A percentile compares a stretch with the other conserved stretches of the same genome.
Conservation (phyloP, 257 asterid species). For the Nicotiana attenuata region DNA sequence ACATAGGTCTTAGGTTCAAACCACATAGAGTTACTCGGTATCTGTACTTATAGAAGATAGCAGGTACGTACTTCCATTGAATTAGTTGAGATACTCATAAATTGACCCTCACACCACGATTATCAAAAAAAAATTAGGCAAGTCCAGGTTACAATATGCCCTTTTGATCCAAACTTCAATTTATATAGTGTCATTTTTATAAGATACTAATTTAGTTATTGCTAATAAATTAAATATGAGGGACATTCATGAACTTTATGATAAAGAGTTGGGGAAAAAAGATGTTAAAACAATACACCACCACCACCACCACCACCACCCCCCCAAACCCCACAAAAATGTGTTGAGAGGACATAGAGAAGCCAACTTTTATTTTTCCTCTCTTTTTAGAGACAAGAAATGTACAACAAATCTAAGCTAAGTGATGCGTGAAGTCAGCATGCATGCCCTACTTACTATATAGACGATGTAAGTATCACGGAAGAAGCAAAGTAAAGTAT, state of each 20-base stretch:
- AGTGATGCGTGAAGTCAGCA: not conserved
- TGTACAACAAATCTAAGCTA: not conserved
- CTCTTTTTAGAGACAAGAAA: not conserved
- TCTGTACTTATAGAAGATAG: rapidly evolving
- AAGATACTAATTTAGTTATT: no score
- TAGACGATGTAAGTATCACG: not conserved
- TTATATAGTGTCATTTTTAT: no score
- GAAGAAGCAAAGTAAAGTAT: no score
- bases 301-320: not conserved
- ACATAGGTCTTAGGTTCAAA: not conserved
- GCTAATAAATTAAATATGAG: no score
- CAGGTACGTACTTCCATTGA: no score
- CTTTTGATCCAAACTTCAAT: not conserved
- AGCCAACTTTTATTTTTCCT: not conserved
- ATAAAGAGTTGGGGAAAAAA: not conserved
- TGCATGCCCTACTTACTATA: slow-evolving; percentile 6
- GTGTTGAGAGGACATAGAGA: not conserved
- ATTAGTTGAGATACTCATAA: no score
- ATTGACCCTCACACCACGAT: no score
- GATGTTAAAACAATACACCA: not conserved
- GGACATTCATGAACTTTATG: no score
- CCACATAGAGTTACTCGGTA: no score
- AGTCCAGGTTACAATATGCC: not conserved
- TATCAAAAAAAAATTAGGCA: no score
- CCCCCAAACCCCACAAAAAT: not conserved